phyloP scores from a whole-genome alignment of 2,329 filamentous ascomycete species.

The Incumbomyces lentus region DNA sequence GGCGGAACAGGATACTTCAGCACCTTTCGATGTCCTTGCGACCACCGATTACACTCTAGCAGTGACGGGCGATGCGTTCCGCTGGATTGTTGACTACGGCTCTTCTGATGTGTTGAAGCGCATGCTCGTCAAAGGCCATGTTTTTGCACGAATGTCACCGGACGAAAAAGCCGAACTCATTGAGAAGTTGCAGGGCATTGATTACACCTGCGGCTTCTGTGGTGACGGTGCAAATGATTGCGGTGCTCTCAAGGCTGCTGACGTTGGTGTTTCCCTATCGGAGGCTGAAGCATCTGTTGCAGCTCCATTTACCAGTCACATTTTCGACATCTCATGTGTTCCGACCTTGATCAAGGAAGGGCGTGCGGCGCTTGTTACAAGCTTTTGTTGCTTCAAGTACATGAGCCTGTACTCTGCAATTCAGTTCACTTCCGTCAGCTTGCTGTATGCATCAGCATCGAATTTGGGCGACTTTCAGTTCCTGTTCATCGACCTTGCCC shows the following conservation, averaged over 20 bases:
- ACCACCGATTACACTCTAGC: constrained; percentile 79
- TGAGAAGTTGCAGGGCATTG: constrained; percentile 91
- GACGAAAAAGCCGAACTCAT: constrained; percentile 98
- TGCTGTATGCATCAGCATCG: constrained; percentile 84
- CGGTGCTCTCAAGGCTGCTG: constrained; percentile 88
- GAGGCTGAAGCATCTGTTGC: constrained; percentile 96
- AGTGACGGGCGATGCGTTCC: constrained; percentile 85
- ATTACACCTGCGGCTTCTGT: constrained; percentile 92
- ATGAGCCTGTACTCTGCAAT: constrained; percentile 99
- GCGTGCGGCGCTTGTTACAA: constrained; percentile 88
- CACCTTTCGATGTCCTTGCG: constrained; percentile 75
- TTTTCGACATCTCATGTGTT: constrained; percentile 95
- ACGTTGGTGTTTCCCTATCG: constrained; percentile 92
- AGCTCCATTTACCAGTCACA: constrained; percentile 89
- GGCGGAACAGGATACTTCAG: constrained; percentile 63
- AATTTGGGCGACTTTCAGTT: constrained; percentile 98
- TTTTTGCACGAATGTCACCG: constrained; percentile 96
- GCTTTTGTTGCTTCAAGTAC: constrained; percentile 99
- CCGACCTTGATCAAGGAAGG: constrained; percentile 90
- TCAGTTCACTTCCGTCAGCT: constrained; percentile 94
- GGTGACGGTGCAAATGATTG: constrained; percentile 97
- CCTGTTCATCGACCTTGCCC: constrained; percentile 81
- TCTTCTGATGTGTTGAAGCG: constrained; percentile 62
- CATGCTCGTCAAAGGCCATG: constrained; percentile 84
- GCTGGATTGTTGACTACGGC: constrained; percentile 90